phyloP scores from a whole-genome alignment of 1,284 basidiomycete genomes.

The Rhodotorula sp. region DNA sequence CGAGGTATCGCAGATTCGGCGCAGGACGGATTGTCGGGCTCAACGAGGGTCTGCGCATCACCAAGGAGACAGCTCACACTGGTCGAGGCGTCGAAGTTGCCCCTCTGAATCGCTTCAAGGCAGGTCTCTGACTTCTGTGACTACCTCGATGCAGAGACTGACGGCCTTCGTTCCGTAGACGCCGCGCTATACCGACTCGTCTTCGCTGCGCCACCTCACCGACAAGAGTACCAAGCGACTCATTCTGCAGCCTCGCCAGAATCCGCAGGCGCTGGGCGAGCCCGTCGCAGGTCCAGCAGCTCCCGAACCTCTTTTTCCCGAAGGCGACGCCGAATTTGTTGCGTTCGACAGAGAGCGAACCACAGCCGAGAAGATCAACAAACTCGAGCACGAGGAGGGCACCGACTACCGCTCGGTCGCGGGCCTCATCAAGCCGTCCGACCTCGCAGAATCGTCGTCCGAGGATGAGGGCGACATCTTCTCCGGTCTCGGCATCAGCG shows the following conservation, averaged over 20 bases:
- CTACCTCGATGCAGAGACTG: not conserved
- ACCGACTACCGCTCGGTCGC: conserved; percentile 45
- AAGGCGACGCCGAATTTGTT: conserved; percentile 19
- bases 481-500: conserved; percentile 31
- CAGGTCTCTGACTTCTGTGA: conserved; percentile 28
- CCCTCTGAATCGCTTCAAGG: conserved; percentile 49
- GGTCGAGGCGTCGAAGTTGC: conserved; percentile 64
- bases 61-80: conserved; percentile 49
- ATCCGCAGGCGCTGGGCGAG: conserved; percentile 25
- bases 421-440: conserved; percentile 35
- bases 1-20: conserved; percentile 58
- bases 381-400: conserved; percentile 44
- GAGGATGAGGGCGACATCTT: conserved; percentile 37
- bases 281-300: not conserved
- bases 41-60: conserved; percentile 45
- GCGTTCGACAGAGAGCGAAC: conserved; percentile 13
- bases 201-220: conserved; percentile 25
- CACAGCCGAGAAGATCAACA: conserved; percentile 24
- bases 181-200: conserved; percentile 29
- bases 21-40: conserved; percentile 48
- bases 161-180: conserved; percentile 19
- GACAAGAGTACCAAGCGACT: conserved; percentile 32
- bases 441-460: conserved; percentile 17
- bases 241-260: conserved; percentile 10
- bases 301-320: not conserved